These are phyloP conservation scores for Talaromyces stipitatus DNA, from an alignment of 495 filamentous ascomycete genomes.

Conservation along the genomic window DNA sequence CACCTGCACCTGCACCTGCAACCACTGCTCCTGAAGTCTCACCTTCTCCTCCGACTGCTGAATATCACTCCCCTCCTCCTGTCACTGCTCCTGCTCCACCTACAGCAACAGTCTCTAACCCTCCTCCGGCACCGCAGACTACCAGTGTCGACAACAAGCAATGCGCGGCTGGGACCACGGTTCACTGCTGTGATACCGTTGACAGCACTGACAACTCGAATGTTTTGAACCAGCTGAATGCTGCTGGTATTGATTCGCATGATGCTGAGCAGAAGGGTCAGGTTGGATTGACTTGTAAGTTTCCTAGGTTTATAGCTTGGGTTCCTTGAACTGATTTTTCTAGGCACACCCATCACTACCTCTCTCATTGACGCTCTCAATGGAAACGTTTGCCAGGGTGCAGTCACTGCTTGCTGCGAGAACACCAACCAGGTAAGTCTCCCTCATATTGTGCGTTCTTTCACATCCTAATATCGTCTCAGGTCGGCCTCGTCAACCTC, in stretches of 20 bases:
- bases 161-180: conserved; percentile 1
- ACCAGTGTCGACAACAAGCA: conserved; percentile 2
- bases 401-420: conserved; percentile 6
- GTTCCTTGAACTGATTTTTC: not conserved
- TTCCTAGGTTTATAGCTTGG: not conserved
- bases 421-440: conserved; percentile 4
- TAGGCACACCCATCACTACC: conserved; percentile 7
- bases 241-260: conserved; percentile 1
- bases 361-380: conserved; percentile 7
- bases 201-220: conserved; percentile 9
- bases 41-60: not conserved
- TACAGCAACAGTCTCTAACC: conserved; percentile 2
- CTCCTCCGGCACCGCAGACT: conserved; percentile 5
- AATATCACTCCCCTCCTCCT: not conserved
- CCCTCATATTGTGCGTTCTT: not conserved
- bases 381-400: conserved; percentile 7
- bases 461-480: not conserved
- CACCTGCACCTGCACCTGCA: conserved; percentile 3
- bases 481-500: conserved; percentile 6
- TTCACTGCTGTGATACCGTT: conserved; percentile 7
- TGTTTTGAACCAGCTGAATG: conserved; percentile 2
- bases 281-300: conserved; percentile 7
- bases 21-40: not conserved
- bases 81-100: not conserved
- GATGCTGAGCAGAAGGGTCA: conserved; percentile 4